Conservation (phyloP, 139 green algal species). For the Tetraselmis chui region DNA sequence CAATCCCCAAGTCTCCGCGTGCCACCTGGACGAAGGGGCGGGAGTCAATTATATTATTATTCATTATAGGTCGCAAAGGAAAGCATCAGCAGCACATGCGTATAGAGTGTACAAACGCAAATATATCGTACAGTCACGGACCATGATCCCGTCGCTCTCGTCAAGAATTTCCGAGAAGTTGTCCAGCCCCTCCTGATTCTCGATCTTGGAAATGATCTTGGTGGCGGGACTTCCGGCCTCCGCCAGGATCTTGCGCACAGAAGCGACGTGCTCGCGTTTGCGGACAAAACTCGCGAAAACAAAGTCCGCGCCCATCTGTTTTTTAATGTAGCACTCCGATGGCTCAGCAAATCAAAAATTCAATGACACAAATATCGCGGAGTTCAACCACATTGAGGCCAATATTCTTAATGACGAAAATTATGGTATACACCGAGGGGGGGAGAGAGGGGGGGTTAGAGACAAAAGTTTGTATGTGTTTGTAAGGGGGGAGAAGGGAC, state of each 20-base stretch:
- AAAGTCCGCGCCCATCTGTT: conserved; percentile 10
- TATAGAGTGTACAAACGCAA: too few relatives aligned
- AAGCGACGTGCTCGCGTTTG: conserved; percentile 2
- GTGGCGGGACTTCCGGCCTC: conserved; percentile 8
- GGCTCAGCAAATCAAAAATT: not conserved
- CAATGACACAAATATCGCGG: too few relatives aligned
- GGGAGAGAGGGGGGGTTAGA: too few relatives aligned
- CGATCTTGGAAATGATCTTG: conserved; percentile 81
- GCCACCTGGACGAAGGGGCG: conserved; percentile 18
- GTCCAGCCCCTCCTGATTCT: conserved; percentile 40
- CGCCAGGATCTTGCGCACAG: not conserved
- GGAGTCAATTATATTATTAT: too few relatives aligned
- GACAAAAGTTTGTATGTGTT: too few relatives aligned
- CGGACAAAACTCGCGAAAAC: conserved; percentile 16
- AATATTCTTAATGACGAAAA: too few relatives aligned
- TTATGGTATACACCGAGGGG: too few relatives aligned
- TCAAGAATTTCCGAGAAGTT: conserved; percentile 49
- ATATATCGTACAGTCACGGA: too few relatives aligned
- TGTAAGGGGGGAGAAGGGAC: too few relatives aligned
- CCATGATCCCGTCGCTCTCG: conserved; percentile 59
- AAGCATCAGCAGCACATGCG: too few relatives aligned
- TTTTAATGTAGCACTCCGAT: not conserved
- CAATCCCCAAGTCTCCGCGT: conserved; percentile 14
- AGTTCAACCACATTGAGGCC: too few relatives aligned
- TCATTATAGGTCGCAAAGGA: too few relatives aligned